Conservation (phyloP, 2,329 filamentous ascomycete species). For the Botrytis fragariae region DNA sequence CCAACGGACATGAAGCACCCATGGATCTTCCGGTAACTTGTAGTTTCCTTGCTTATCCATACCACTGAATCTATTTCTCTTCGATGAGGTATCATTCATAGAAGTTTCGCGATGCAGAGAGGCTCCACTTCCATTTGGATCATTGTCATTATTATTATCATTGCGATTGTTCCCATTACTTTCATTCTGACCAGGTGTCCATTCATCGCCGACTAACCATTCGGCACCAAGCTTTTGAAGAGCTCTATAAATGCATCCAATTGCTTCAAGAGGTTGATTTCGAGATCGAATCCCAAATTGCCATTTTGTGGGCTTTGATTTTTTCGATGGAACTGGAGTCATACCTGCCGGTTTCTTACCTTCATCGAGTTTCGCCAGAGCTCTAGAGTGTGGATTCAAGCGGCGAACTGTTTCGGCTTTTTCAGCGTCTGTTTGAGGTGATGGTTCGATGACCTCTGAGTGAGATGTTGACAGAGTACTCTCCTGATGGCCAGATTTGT, state of each 20-base stretch:
- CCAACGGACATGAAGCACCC: slow-evolving; percentile 91
- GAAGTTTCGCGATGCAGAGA: slow-evolving; percentile 41
- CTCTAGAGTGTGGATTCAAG: slow-evolving; percentile 80
- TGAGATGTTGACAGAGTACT: slow-evolving; percentile 41
- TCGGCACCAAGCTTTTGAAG: slow-evolving; percentile 82
- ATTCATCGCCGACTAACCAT: slow-evolving; percentile 71
- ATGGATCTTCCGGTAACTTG: slow-evolving; percentile 86
- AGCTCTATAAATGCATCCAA: slow-evolving; percentile 93
- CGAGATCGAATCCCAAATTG: slow-evolving; percentile 96
- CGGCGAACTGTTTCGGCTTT: slow-evolving; percentile 78
- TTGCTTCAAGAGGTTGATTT: slow-evolving; percentile 90
- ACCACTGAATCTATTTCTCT: slow-evolving; percentile 32
- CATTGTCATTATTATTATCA: slow-evolving; percentile 33
- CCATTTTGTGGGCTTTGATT: slow-evolving; percentile 82
- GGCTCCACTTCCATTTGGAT: slow-evolving; percentile 37
- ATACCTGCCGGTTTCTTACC: slow-evolving; percentile 58
- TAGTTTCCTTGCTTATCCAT: slow-evolving; percentile 63
- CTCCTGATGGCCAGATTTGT: slow-evolving; percentile 52
- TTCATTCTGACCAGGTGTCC: slow-evolving; percentile 18
- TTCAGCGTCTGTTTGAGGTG: slow-evolving; percentile 62
- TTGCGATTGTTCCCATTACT: not conserved
- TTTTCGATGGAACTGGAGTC: slow-evolving; percentile 66
- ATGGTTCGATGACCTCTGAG: slow-evolving; percentile 40
- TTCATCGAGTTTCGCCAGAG: slow-evolving; percentile 66
- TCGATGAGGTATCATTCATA: slow-evolving; percentile 36